Evolutionary conservation across 352 stramenopile species (phyloP).

Genomic region (Globisporangium paddicum): DNA sequence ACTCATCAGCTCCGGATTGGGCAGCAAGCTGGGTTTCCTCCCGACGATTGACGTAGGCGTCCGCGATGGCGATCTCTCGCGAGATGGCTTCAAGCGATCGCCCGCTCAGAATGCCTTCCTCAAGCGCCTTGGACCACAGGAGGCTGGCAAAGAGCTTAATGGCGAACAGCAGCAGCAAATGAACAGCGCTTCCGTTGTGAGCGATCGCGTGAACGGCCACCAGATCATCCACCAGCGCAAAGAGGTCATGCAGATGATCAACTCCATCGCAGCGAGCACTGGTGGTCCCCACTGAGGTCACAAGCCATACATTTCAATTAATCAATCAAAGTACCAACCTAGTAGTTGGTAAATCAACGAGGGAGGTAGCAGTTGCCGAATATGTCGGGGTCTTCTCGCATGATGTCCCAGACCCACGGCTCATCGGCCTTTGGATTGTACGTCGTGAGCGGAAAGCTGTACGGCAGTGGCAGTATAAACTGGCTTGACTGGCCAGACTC

Average conservation of each 20-base stretch:
- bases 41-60: constrained; percentile 14
- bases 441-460: constrained; percentile 56
- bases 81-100: constrained; percentile 22
- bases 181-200: not conserved
- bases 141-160: not conserved
- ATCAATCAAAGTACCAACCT: too few relatives aligned
- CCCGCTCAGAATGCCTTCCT: constrained; percentile 67
- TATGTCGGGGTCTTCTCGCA: constrained; percentile 58
- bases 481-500: not conserved
- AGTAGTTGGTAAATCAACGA: too few relatives aligned
- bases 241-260: constrained; percentile 25
- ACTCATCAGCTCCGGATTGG: not conserved
- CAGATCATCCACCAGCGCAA: constrained; percentile 30
- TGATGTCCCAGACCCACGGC: constrained; percentile 79
- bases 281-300: not conserved
- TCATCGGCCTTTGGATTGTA: constrained; percentile 71
- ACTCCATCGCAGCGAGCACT: constrained; percentile 2
- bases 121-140: constrained; percentile 22
- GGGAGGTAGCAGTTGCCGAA: constrained; percentile 74
- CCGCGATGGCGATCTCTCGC: not conserved
- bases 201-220: constrained; percentile 9
- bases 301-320: too few relatives aligned
- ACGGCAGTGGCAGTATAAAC: constrained; percentile 46
- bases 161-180: not conserved
- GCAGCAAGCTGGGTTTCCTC: constrained; percentile 5